Evolutionary conservation across 2,329 filamentous ascomycete genomes (phyloP), one percentile per base, ranked within the genome.

Genomic region (Colletotrichum tropicicola): DNA sequence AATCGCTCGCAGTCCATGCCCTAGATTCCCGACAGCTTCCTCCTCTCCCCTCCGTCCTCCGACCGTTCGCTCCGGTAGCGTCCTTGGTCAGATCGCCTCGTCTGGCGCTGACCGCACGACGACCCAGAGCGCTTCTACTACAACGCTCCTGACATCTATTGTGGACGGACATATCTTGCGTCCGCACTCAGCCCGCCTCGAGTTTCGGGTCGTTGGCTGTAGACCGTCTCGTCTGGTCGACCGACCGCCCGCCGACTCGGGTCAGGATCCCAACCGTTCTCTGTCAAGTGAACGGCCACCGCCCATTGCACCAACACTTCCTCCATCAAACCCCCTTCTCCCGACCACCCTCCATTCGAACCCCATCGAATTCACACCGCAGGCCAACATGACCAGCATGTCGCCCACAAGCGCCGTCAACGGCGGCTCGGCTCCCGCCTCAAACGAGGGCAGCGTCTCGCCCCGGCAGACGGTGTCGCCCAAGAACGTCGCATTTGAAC

Each of bases 401-500:
- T 83, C 82, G 53, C 82, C 82, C 56, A 75, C 79, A 69, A 80
- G 76, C 60, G 68, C 72, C 51, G 71, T 68, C 59, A 69, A 73
- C 13, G 71, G 73, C 58, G 70, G 69, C 65, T 77, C 78, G 59
- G 75, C 70, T 43, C 64, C 75, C 55, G 78, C 78, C 57, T 78
- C 80, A 54, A 73, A 76, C 63, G 81, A 77, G 52, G 81, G 80
- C 68, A 81, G 78, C 70, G 74, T 78, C 71, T 84, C 82, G 47
- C 85, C 85, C 60, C 78, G 78, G 61, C 82, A 81, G 71, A 74
- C 77, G 44, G 73, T 82, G 44, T 80, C 80, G 35, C 87, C 88
- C 68, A 94, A 94, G 83, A 90, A 90, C 74, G 90, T 94, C 80
- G 87, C 91, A 82, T 94, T 95, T 79, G 90, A 93, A 78, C 85